Evolutionary conservation across 192 early-diverging fungal species (phyloP).

Genomic region (Mortierella claussenii): DNA sequence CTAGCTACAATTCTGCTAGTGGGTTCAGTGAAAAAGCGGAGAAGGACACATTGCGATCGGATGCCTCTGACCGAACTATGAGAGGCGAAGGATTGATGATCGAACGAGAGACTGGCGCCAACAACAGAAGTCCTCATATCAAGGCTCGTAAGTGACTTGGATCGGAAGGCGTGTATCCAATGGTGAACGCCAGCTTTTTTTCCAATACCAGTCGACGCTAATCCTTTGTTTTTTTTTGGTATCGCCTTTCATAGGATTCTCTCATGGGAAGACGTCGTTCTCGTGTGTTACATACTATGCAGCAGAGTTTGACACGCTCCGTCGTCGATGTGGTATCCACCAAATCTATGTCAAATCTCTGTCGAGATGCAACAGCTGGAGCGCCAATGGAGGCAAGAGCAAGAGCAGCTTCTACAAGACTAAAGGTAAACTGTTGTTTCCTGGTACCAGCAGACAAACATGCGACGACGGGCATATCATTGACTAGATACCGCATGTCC

Average conservation of each 20-base stretch:
- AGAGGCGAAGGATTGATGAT: constrained; percentile 10
- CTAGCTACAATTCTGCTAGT: constrained; percentile 22
- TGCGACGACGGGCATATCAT: no score
- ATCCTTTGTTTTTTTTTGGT: not conserved
- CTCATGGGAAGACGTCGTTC: constrained; percentile 76
- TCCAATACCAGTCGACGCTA: not conserved
- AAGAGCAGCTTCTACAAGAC: constrained; percentile 89
- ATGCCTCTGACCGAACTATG: not conserved
- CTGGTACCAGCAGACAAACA: no score
- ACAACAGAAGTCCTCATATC: constrained; percentile 57
- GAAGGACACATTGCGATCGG: constrained; percentile 15
- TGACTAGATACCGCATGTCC: no score
- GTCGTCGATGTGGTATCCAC: constrained; percentile 84
- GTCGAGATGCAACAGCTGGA: constrained; percentile 80
- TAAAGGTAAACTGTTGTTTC: constrained; percentile 60
- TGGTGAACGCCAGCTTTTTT: not conserved
- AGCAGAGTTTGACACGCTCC: constrained; percentile 86
- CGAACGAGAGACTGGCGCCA: constrained; percentile 14
- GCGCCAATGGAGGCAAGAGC: constrained; percentile 87
- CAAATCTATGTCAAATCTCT: constrained; percentile 83
- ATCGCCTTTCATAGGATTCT: constrained; percentile 75
- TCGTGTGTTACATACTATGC: constrained; percentile 89
- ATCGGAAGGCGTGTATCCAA: no score
- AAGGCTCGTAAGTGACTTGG: constrained; percentile 71
- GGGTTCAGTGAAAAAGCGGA: constrained; percentile 23